Conservation (phyloP, 2,329 filamentous ascomycete genomes). For the Microthyrium microscopicum region DNA sequence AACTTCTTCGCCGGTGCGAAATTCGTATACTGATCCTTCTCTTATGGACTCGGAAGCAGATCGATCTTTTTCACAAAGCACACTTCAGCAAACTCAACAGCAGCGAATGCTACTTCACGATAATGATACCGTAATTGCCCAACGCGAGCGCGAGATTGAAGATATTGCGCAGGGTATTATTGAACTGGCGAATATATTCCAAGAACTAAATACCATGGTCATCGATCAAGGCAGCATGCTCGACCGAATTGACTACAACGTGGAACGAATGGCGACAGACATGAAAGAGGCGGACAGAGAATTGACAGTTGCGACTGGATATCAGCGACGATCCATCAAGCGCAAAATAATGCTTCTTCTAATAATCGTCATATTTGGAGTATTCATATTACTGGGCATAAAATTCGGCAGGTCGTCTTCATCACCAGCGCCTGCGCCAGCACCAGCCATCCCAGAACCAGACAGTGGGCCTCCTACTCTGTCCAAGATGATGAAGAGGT, state of each 20-base stretch:
- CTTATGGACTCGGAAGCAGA: conserved; percentile 89
- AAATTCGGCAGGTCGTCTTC: conserved; percentile 41
- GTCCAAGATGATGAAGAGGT: no score
- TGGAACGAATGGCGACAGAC: conserved; percentile 85
- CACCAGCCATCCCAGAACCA: neutral
- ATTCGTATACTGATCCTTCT: conserved; percentile 67
- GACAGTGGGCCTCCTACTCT: neutral
- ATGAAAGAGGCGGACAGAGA: conserved; percentile 90
- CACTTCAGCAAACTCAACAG: conserved; percentile 63
- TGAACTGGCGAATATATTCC: conserved; percentile 89
- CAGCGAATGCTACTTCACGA: conserved; percentile 39
- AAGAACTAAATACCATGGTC: conserved; percentile 85
- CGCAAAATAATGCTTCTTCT: conserved; percentile 86
- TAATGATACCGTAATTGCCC: conserved; percentile 75
- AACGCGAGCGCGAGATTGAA: conserved; percentile 91
- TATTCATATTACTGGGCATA: conserved; percentile 72
- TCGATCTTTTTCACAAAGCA: conserved; percentile 77
- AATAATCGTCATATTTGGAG: conserved; percentile 62
- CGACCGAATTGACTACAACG: conserved; percentile 58
- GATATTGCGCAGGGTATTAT: conserved; percentile 98
- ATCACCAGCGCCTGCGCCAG: neutral
- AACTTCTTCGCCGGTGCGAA: conserved; percentile 33
- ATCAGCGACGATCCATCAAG: conserved; percentile 78
- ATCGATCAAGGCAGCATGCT: conserved; percentile 36
- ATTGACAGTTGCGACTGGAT: conserved; percentile 69